Base-by-base conservation (phyloP, 2,329 filamentous ascomycete species). In the Alternaria panax region DNA sequence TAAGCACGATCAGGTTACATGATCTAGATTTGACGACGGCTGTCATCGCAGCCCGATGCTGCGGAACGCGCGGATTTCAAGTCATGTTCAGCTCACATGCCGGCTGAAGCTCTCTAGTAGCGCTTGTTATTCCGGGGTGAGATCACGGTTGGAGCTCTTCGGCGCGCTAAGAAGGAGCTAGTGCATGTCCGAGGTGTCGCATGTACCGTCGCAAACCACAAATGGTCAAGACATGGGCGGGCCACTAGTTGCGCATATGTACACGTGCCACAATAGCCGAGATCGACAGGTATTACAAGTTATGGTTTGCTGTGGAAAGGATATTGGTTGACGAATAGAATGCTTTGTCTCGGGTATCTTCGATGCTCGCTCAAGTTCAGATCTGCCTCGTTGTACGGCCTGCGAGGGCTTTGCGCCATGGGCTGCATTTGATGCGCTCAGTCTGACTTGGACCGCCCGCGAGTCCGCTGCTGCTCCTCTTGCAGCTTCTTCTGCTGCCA, bases 401-500 rank as follows among this genome's bases (percentile, higher is more conserved):
- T 27, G 62, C 53, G 50, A 40, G 16, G 52, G 18, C 45, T 51
- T 59, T 47, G 51, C 46, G 59, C 28, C 51, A 40, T 51, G n/a
- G 25, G 28, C 36, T 52, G 45, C 30, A 51, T 43, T n/a, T n/a
- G 34, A 45, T 41, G 40, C 18, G 45, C 66, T 58, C 45, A 73
- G 40, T 74, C 72, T 51, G 60, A 58, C 59, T 76, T 75, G 20
- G 66, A 59, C 41, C 72, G 67, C 42, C 64, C 64, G 14, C 74
- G 71, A 22, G 70, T 68, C 38, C 72, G 70, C 53, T 78, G 73
- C 52, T 76, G 74, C 45, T 69, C 67, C 57, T 78, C 76, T 34
- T 76, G 71, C 36, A 77, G 68, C 69, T 82, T 82, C 67, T 80
- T 81, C 67, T 80, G 78, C 67, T 86, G 82, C 81, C 88, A 87